A percentile compares a stretch with the other conserved stretches of the same genome.
These are phyloP conservation scores for Zoysia pacifica DNA, from an alignment of 176 grass and related monocot genomes.

Conservation along the genomic window DNA sequence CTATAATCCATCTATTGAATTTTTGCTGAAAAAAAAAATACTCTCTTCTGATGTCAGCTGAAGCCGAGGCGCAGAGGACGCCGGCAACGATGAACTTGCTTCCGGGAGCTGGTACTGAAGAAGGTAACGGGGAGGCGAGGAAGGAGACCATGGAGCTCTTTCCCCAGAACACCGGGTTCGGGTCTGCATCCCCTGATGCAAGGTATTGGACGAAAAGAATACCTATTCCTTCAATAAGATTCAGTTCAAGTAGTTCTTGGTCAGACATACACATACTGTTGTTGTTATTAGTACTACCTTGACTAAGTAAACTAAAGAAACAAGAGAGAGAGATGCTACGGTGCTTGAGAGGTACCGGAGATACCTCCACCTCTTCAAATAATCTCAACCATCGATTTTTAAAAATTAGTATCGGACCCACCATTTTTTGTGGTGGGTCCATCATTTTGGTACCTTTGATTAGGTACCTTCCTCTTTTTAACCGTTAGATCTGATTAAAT, in stretches of 20 bases:
- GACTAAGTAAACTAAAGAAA: no score
- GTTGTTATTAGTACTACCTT: no score
- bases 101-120: neutral
- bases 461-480: no score
- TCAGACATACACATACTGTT: neutral
- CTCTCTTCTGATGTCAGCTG: slow-evolving; percentile 40
- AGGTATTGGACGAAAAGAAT: slow-evolving; percentile 21
- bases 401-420: no score
- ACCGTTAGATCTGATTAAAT: no score
- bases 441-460: no score
- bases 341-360: no score
- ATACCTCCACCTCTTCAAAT: no score
- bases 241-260: neutral
- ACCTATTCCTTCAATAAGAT: neutral
- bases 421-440: no score
- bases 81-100: slow-evolving; percentile 24
- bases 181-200: slow-evolving; percentile 24
- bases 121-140: slow-evolving; percentile 3
- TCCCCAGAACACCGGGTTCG: slow-evolving; percentile 63
- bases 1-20: neutral
- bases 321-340: no score
- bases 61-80: slow-evolving; percentile 37
- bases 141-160: slow-evolving; percentile 64
- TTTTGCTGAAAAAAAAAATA: neutral
- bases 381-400: no score